Percentiles rank a stretch among this genome's conserved stretches.
These are phyloP conservation scores for Panaeolus cyanescens DNA, from an alignment of 768 basidiomycete genomes.

Conservation along the genomic window DNA sequence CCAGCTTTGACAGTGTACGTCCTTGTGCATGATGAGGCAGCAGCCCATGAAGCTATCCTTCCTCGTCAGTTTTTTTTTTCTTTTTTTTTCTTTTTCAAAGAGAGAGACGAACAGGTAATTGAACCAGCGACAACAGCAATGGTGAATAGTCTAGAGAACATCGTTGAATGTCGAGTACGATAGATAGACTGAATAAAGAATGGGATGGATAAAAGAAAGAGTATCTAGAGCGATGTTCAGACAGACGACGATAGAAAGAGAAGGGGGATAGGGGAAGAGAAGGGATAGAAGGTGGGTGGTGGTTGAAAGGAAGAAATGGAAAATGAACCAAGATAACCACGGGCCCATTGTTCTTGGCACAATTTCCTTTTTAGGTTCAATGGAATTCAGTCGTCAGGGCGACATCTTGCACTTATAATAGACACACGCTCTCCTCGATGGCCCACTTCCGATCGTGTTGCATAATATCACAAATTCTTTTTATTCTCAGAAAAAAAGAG, in stretches of 20 bases:
- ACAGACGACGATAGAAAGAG: background rate
- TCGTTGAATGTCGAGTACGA: constrained; percentile 1
- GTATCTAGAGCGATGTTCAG: background rate
- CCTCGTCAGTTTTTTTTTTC: background rate
- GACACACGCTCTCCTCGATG: background rate
- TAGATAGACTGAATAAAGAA: background rate
- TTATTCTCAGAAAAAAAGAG: background rate
- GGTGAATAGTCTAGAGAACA: constrained; percentile 4
- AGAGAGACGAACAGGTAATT: background rate
- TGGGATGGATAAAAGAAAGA: background rate
- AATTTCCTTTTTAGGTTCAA: constrained; percentile 2
- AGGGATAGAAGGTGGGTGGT: background rate
- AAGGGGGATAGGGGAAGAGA: background rate
- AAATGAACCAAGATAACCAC: background rate
- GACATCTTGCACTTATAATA: background rate
- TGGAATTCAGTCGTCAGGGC: background rate
- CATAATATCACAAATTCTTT: no score
- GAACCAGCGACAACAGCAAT: constrained; percentile 4
- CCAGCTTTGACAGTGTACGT: constrained; percentile 50
- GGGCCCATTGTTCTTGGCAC: background rate
- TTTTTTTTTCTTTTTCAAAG: background rate
- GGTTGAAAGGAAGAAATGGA: background rate
- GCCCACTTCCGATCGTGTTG: background rate
- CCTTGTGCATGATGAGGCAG: constrained; percentile 41
- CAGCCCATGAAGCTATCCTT: constrained; percentile 5